Conservation (phyloP, 1,284 basidiomycete genomes). For the Uromyces viciae-fabae region DNA sequence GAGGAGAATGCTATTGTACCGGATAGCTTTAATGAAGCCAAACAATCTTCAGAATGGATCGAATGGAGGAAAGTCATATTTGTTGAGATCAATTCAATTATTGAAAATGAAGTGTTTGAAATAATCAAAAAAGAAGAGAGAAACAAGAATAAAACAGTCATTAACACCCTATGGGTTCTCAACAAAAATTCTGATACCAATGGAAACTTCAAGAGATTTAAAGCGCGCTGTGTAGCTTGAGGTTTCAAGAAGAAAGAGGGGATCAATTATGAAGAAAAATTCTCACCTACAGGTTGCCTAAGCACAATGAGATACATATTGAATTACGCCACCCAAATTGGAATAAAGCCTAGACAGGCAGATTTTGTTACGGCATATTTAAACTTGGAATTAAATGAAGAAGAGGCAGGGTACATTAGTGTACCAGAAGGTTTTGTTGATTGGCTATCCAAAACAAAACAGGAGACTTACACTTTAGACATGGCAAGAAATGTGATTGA, state of each 20-base stretch:
- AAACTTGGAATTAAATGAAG: background rate
- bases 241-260: conserved; percentile 6
- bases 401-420: background rate
- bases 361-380: conserved; percentile 1
- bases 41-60: background rate
- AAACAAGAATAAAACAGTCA: background rate
- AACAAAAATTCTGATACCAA: background rate
- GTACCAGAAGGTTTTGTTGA: background rate
- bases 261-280: conserved; percentile 6
- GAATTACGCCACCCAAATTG: background rate
- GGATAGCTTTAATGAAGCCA: background rate
- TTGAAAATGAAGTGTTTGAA: background rate
- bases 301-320: background rate
- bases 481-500: background rate
- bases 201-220: background rate
- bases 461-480: background rate
- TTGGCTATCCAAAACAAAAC: background rate
- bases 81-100: background rate
- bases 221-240: background rate
- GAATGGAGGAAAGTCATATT: background rate
- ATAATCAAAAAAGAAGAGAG: background rate
- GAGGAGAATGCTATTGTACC: background rate
- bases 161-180: background rate
- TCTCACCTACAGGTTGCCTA: background rate
- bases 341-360: background rate